Evolutionary conservation across 1,139 yeast genomes (phyloP).

Genomic region (Taphrina pruni): DNA sequence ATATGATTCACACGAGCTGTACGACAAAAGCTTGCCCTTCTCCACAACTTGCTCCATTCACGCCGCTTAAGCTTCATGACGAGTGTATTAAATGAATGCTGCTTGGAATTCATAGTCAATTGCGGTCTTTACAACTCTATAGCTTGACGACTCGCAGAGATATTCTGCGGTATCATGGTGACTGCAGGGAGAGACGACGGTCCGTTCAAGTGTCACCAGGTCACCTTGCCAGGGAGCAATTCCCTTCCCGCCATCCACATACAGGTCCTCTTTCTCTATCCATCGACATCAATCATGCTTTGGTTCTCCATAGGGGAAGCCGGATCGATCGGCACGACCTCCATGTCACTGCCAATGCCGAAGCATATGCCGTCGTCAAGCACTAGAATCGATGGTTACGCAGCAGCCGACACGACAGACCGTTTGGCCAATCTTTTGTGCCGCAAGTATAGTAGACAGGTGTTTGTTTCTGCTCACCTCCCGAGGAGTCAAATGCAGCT

Average conservation of each 20-base stretch:
- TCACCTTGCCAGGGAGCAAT: slow-evolving; percentile 19
- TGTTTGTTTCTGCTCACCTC: slow-evolving; percentile 30
- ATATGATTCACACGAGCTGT: not conserved
- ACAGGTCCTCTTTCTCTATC: slow-evolving; percentile 34
- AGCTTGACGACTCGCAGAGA: not conserved
- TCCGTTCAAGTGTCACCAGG: slow-evolving; percentile 18
- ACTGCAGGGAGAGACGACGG: not conserved
- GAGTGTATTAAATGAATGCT: no score
- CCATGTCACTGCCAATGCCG: slow-evolving; percentile 35
- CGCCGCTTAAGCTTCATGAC: no score
- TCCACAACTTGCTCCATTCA: no score
- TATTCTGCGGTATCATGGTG: not conserved
- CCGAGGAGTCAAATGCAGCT: slow-evolving; percentile 2
- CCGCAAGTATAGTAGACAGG: slow-evolving; percentile 14
- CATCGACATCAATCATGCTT: slow-evolving; percentile 38
- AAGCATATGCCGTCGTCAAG: slow-evolving; percentile 20
- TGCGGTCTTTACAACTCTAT: no score
- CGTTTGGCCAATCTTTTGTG: slow-evolving; percentile 28
- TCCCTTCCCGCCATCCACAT: slow-evolving; percentile 17
- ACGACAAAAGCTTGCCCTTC: no score
- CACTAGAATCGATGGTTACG: slow-evolving; percentile 27
- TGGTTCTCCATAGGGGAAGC: slow-evolving; percentile 38
- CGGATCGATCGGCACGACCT: slow-evolving; percentile 20
- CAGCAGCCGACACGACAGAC: slow-evolving; percentile 32
- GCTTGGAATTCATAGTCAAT: no score